These are phyloP conservation scores for Boletales sp. DNA, from an alignment of 768 basidiomycete species.

Conservation along the genomic window DNA sequence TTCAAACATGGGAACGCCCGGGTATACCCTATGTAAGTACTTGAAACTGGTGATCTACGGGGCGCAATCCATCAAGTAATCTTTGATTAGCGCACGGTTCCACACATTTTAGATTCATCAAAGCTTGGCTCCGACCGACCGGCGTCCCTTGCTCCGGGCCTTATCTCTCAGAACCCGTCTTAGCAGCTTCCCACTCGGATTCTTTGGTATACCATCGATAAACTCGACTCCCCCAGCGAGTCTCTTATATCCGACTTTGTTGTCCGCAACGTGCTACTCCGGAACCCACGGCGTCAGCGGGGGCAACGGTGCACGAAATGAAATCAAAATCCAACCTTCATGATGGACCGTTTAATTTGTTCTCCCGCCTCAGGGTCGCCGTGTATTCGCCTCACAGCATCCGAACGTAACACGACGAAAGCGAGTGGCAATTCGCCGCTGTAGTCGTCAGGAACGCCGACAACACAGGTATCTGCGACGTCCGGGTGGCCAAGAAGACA, in stretches of 20 bases:
- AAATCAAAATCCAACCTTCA: slow-evolving; percentile 43
- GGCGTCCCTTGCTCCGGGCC: slow-evolving; percentile 32
- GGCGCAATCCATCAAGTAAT: no score
- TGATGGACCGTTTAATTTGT: slow-evolving; percentile 39
- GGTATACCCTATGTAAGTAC: no score
- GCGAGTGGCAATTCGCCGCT: slow-evolving; percentile 74
- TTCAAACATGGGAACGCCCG: no score
- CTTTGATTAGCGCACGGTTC: no score
- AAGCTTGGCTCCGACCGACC: slow-evolving; percentile 24
- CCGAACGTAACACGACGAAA: slow-evolving; percentile 52
- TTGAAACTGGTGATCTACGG: no score
- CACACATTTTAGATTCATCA: slow-evolving; percentile 12
- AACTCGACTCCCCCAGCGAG: slow-evolving; percentile 61
- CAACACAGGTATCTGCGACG: slow-evolving; percentile 61
- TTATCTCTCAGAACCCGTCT: slow-evolving; percentile 51
- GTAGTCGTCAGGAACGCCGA: slow-evolving; percentile 68
- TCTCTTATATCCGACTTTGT: slow-evolving; percentile 58
- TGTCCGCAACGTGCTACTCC: slow-evolving; percentile 53
- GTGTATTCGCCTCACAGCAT: slow-evolving; percentile 34
- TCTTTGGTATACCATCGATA: slow-evolving; percentile 61
- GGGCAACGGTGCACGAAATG: not conserved
- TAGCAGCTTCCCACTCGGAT: slow-evolving; percentile 67
- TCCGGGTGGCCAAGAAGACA: slow-evolving; percentile 59
- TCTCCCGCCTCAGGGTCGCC: slow-evolving; percentile 31
- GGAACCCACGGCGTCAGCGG: not conserved